Conservation (phyloP, 768 basidiomycete species). For the Lentinula sp. region DNA sequence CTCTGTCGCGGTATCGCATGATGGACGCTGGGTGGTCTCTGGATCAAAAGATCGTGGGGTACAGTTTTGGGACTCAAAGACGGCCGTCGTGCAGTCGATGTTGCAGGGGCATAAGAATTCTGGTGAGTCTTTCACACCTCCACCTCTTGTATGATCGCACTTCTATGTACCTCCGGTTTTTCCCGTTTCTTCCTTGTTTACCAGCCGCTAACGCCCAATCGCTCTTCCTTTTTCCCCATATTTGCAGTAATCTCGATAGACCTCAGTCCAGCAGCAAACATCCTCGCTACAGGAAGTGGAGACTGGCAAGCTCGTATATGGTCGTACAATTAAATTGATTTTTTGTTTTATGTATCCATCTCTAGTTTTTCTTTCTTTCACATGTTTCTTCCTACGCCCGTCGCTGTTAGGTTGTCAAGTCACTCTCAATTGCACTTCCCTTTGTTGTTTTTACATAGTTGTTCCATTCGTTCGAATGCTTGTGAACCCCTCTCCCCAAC, state of each 20-base stretch:
- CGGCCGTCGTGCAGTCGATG: conserved; percentile 82
- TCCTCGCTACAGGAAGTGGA: conserved; percentile 28
- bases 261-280: conserved; percentile 24
- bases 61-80: conserved; percentile 85
- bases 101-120: conserved; percentile 69
- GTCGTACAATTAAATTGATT: conserved; percentile 10
- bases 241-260: conserved; percentile 24
- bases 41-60: conserved; percentile 94
- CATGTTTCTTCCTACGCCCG: no score
- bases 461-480: no score
- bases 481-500: no score
- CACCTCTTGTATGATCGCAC: no score
- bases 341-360: background rate
- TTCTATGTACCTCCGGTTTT: conserved; percentile 27
- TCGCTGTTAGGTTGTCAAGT: no score
- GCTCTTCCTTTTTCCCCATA: background rate
- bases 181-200: background rate
- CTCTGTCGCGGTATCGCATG: conserved; percentile 62
- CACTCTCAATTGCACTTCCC: no score
- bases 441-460: no score
- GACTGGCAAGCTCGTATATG: conserved; percentile 30
- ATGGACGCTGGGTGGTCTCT: conserved; percentile 91
- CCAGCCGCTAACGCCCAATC: no score
- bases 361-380: background rate
- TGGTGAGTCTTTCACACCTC: conserved; percentile 27